Conservation (phyloP, 2,329 filamentous ascomycete species). For the Mycosphaerella sp. region DNA sequence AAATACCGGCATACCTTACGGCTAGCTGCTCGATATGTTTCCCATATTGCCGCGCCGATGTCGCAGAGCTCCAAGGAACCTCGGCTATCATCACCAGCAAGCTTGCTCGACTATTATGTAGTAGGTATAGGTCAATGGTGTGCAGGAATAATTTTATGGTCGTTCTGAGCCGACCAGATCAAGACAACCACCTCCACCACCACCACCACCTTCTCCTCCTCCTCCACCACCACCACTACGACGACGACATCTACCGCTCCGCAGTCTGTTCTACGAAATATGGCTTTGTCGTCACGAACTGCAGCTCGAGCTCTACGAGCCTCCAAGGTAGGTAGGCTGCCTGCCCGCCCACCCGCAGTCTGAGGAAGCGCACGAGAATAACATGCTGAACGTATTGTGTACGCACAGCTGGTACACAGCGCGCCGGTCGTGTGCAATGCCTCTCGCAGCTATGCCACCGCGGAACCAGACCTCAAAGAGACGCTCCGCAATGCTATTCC, state of each 20-base stretch:
- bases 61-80: slow-evolving; percentile 1
- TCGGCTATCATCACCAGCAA: slow-evolving; percentile 4
- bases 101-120: neutral
- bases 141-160: neutral
- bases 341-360: neutral
- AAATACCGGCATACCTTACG: neutral
- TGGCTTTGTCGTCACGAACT: slow-evolving; percentile 59
- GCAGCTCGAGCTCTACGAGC: slow-evolving; percentile 58
- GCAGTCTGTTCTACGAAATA: slow-evolving; percentile 30
- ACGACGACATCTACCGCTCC: neutral
- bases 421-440: slow-evolving; percentile 21
- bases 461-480: slow-evolving; percentile 84
- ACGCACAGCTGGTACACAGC: slow-evolving; percentile 23
- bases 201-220: neutral
- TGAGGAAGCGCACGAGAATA: neutral
- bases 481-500: slow-evolving; percentile 80
- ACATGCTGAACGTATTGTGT: neutral
- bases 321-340: slow-evolving; percentile 50
- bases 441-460: slow-evolving; percentile 58
- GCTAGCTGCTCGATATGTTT: neutral
- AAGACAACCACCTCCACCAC: neutral
- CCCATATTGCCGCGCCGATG: neutral
- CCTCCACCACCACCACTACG: neutral
- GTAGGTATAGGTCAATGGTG: neutral
- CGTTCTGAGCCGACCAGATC: neutral